Conservation (phyloP, 495 filamentous ascomycete genomes). For the Penicillium simplicissimum region DNA sequence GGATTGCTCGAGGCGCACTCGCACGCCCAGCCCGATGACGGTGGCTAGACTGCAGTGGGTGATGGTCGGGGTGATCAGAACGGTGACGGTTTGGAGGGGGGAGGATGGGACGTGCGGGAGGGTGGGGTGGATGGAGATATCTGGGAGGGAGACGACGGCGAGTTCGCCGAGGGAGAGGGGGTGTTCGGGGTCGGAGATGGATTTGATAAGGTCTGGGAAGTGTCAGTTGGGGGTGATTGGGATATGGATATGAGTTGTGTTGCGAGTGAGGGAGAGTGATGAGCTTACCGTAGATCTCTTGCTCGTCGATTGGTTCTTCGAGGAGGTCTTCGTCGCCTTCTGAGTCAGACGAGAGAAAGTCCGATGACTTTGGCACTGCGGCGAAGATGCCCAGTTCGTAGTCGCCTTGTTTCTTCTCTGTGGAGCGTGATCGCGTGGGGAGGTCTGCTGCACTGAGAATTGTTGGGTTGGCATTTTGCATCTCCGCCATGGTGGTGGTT, state of each 20-base stretch:
- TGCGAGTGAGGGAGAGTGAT: neutral
- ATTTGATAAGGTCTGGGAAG: slow-evolving; percentile 78
- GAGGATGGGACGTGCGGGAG: slow-evolving; percentile 49
- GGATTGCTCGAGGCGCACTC: slow-evolving; percentile 85
- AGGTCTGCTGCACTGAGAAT: slow-evolving; percentile 89
- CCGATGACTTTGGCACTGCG: slow-evolving; percentile 29
- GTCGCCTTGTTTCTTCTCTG: slow-evolving; percentile 41
- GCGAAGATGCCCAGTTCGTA: slow-evolving; percentile 42
- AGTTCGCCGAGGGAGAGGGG: slow-evolving; percentile 89
- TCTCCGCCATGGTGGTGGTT: slow-evolving; percentile 41
- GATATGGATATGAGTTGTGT: neutral
- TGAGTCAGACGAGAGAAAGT: slow-evolving; percentile 46
- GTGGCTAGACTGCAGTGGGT: slow-evolving; percentile 96
- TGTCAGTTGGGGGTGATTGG: neutral
- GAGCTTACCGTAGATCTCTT: slow-evolving; percentile 86
- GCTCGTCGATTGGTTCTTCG: slow-evolving; percentile 86
- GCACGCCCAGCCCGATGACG: slow-evolving; percentile 91
- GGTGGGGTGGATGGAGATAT: slow-evolving; percentile 76
- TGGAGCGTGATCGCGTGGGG: slow-evolving; percentile 68
- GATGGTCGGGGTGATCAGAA: slow-evolving; percentile 90
- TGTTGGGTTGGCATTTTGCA: slow-evolving; percentile 92
- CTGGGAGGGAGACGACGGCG: slow-evolving; percentile 89
- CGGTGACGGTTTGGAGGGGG: slow-evolving; percentile 51
- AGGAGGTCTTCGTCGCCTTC: slow-evolving; percentile 59
- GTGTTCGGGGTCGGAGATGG: slow-evolving; percentile 95